Evolutionary conservation across 306 rosid species (phyloP).

Genomic region (Luffa aegyptiaca): DNA sequence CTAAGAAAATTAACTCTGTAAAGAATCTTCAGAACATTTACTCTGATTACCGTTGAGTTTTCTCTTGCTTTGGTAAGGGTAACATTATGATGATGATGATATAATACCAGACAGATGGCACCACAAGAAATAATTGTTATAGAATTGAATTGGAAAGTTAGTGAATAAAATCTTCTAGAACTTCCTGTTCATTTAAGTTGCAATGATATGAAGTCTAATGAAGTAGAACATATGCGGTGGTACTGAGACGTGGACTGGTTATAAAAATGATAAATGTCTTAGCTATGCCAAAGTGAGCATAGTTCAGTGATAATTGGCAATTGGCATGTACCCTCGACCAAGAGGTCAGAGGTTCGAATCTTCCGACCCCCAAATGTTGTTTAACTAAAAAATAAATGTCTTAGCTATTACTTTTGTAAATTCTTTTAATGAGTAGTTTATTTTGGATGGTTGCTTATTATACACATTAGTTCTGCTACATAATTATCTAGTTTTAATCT

Average conservation of each 20-base stretch:
- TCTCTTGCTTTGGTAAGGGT: background rate
- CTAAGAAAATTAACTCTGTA: background rate
- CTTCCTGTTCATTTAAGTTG: slow-evolving; percentile 6
- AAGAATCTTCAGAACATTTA: background rate
- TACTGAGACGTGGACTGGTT: background rate
- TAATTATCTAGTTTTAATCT: background rate
- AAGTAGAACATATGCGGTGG: background rate
- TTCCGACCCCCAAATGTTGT: too few relatives aligned
- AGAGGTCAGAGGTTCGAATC: too few relatives aligned
- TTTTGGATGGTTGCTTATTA: background rate
- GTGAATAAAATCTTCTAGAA: background rate
- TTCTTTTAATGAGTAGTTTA: background rate
- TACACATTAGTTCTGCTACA: background rate
- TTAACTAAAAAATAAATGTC: too few relatives aligned
- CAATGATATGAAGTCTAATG: background rate
- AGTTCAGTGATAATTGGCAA: too few relatives aligned
- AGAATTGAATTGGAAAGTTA: background rate
- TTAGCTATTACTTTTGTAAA: background rate
- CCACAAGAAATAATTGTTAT: background rate
- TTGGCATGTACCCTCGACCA: too few relatives aligned
- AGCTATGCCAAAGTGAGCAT: too few relatives aligned
- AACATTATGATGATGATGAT: background rate
- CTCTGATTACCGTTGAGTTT: background rate
- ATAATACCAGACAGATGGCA: background rate
- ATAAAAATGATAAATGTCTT: background rate